Base-by-base conservation (phyloP, 192 early-diverging fungal genomes). In the Fimicolochytrium jonesii region DNA sequence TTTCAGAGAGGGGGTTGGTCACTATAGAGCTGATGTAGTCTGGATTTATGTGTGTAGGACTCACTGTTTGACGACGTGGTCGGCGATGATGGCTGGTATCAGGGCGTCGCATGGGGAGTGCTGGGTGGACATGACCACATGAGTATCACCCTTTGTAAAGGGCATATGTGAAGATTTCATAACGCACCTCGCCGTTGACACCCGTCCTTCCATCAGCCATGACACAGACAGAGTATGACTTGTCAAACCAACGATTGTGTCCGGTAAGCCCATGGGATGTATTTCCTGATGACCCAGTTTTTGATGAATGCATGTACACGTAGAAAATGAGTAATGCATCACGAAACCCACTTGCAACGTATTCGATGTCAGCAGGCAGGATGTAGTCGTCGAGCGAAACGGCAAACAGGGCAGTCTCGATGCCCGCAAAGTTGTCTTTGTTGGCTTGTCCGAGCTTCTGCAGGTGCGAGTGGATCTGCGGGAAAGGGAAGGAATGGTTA, bases 241-340 rank as follows among this genome's bases (percentile, higher is more conserved):
- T 95, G 71, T 95, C 93, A 61, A 87, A 92, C 93, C 93, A 95
- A 3, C 93, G 79, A 64, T 95, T 95, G 70, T 82, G 86, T 3
- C 88, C 91, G n/a, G 69, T 71, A 20, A 73, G 63, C 5, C 79
- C 84, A 58, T 89, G 84, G 65, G 88, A 84, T 0, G 58, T 48
- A 32, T 75, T 72, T 57, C 57, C 71, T 75, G 44, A 18, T 9
- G 26, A 30, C 10, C 10, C n/a, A n/a, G n/a, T n/a, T n/a, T n/a
- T 31, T 9, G 34, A 13, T 31, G 11, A 9, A 57, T 13, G n/a
- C n/a, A n/a, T n/a, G n/a, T n/a, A n/a, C n/a, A n/a, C n/a, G n/a
- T n/a, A n/a, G n/a, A n/a, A n/a, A n/a, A n/a, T n/a, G n/a, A n/a
- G n/a, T n/a, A n/a, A n/a, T n/a, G n/a, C n/a, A n/a, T n/a, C n/a